These are phyloP conservation scores for Phytophthora aleatoria DNA, from an alignment of 352 stramenopile genomes.

Conservation along the genomic window DNA sequence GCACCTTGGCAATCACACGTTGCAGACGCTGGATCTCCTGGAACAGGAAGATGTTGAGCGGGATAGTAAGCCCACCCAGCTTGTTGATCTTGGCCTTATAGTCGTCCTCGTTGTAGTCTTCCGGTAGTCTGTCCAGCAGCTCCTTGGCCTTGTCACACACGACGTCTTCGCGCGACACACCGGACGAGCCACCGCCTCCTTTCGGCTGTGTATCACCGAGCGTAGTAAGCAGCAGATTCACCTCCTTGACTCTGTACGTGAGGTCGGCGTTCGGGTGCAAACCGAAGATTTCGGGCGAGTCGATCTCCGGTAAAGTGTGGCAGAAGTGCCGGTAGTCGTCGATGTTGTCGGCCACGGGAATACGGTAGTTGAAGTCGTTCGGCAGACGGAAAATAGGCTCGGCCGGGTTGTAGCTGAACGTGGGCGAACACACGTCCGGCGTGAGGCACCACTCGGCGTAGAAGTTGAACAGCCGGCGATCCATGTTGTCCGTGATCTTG, in stretches of 20 bases:
- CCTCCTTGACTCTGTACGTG: constrained; percentile 97
- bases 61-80: constrained; percentile 94
- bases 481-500: constrained; percentile 99
- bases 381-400: constrained; percentile 96
- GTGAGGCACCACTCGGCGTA: constrained; percentile 98
- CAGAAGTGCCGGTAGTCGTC: constrained; percentile 96
- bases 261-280: constrained; percentile 98
- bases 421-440: constrained; percentile 73
- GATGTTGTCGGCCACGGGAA: constrained; percentile 92
- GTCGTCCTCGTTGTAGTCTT: constrained; percentile 98
- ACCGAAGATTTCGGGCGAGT: constrained; percentile 99
- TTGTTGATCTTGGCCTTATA: constrained; percentile 98
- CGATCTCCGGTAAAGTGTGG: constrained; percentile 95
- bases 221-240: constrained; percentile 94
- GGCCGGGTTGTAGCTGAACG: constrained; percentile 95
- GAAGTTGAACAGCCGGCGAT: constrained; percentile 97
- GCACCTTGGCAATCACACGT: constrained; percentile 95
- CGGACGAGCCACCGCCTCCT: constrained; percentile 85
- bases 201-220: constrained; percentile 97
- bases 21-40: constrained; percentile 98
- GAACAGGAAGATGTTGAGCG: constrained; percentile 99
- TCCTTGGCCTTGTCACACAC: constrained; percentile 97
- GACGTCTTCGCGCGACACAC: constrained; percentile 94
- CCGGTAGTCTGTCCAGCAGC: constrained; percentile 93
- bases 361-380: constrained; percentile 97